These are phyloP conservation scores for Sporothrix phasma DNA, from an alignment of 2,329 filamentous ascomycete species.

Conservation along the genomic window DNA sequence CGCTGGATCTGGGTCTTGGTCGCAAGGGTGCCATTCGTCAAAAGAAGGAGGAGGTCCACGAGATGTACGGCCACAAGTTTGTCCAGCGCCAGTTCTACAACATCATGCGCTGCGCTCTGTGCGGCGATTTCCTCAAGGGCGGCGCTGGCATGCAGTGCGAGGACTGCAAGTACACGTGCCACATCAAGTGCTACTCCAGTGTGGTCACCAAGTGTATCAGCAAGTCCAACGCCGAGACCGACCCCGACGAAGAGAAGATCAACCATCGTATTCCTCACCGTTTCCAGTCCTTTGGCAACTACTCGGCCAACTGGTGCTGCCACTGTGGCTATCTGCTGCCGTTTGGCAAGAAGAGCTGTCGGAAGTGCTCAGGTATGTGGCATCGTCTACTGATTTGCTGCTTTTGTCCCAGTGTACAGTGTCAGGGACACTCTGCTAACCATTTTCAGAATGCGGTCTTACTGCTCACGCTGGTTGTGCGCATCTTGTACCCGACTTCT, in stretches of 20 bases:
- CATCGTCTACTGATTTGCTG: no score
- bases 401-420: not conserved
- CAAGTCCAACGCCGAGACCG: constrained; percentile 96
- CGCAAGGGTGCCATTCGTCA: constrained; percentile 95
- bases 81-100: constrained; percentile 99
- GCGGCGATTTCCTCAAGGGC: constrained; percentile 97
- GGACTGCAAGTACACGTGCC: constrained; percentile 99
- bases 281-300: constrained; percentile 92
- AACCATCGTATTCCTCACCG: constrained; percentile 98
- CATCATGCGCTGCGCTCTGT: constrained; percentile 98
- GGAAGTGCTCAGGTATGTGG: constrained; percentile 77
- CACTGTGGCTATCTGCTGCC: constrained; percentile 95
- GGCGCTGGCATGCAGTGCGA: constrained; percentile 98
- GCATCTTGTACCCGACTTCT: constrained; percentile 95
- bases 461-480: constrained; percentile 87
- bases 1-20: constrained; percentile 80
- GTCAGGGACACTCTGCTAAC: constrained; percentile 22
- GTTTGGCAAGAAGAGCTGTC: constrained; percentile 87
- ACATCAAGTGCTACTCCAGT: constrained; percentile 92
- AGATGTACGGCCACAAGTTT: constrained; percentile 99
- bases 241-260: constrained; percentile 98
- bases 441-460: constrained; percentile 64
- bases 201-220: constrained; percentile 99
- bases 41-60: constrained; percentile 94
- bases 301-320: constrained; percentile 98